phyloP scores from a whole-genome alignment of 441 rosid species.

The Rhodomyrtus psidioides region DNA sequence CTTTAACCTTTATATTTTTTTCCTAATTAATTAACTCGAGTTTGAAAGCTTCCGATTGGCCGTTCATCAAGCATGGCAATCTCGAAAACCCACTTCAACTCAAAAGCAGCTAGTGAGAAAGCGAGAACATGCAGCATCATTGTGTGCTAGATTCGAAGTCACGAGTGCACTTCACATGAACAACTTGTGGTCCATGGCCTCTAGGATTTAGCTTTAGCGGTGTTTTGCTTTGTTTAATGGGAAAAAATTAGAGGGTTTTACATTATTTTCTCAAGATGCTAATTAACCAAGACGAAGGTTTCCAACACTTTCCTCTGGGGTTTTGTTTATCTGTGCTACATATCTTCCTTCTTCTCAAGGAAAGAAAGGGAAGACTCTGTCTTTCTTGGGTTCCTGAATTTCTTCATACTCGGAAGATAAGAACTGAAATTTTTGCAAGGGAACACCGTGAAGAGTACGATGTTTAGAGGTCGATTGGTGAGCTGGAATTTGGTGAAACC shows the following conservation, averaged over 20 bases:
- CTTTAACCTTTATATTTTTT: not conserved
- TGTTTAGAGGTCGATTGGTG: not conserved
- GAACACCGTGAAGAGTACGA: not conserved
- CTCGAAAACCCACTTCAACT: slow-evolving; percentile 23
- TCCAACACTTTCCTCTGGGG: not conserved
- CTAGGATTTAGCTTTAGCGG: not conserved
- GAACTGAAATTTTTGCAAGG: not conserved
- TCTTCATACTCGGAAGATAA: not conserved
- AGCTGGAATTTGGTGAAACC: not conserved
- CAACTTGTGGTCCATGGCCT: not conserved
- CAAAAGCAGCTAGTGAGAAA: slow-evolving; percentile 20
- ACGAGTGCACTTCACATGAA: slow-evolving; percentile 41
- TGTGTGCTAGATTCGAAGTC: slow-evolving; percentile 29
- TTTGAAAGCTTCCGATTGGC: not conserved
- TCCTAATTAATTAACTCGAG: slow-evolving; percentile 13
- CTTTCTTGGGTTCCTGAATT: not conserved
- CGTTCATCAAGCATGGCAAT: slow-evolving; percentile 14
- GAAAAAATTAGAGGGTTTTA: not conserved
- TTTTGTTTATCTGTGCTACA: not conserved
- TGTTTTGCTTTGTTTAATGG: slow-evolving; percentile 2
- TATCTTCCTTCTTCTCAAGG: not conserved
- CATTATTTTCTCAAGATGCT: not conserved
- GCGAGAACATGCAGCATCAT: slow-evolving; percentile 25
- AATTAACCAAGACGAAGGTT: not conserved
- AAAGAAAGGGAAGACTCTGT: not conserved